These are phyloP conservation scores for Pichia sp. DNA, from an alignment of 1,139 yeast genomes.

Conservation along the genomic window DNA sequence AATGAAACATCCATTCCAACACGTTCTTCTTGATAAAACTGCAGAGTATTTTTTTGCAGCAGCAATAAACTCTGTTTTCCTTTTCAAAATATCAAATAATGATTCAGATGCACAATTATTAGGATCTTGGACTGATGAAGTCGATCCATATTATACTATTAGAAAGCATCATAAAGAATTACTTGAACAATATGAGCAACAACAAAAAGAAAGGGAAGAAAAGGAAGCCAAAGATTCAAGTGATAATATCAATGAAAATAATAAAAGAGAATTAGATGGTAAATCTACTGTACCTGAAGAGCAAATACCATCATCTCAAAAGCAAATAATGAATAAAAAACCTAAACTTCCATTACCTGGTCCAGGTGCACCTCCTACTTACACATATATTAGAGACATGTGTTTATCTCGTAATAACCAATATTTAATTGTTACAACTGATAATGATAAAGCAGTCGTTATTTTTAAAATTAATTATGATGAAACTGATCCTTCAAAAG, in stretches of 20 bases:
- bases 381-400: constrained; percentile 60
- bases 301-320: constrained; percentile 22
- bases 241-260: constrained; percentile 30
- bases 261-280: constrained; percentile 16
- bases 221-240: constrained; percentile 27
- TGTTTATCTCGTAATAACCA: constrained; percentile 47
- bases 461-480: constrained; percentile 40
- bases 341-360: constrained; percentile 60
- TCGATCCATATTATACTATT: constrained; percentile 37
- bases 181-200: constrained; percentile 26
- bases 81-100: constrained; percentile 32
- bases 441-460: constrained; percentile 76
- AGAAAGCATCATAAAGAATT: constrained; percentile 39
- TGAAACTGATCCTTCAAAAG: constrained; percentile 26
- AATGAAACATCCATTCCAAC: constrained; percentile 68
- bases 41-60: constrained; percentile 49
- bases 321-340: constrained; percentile 32
- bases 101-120: constrained; percentile 25
- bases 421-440: constrained; percentile 64
- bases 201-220: constrained; percentile 31
- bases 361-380: constrained; percentile 60
- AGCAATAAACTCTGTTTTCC: constrained; percentile 51
- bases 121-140: constrained; percentile 50
- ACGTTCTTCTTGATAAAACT: constrained; percentile 37
- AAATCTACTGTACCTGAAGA: constrained; percentile 12